A percentile compares a stretch with the other conserved stretches of the same genome.
Conservation (phyloP, 2,329 filamentous ascomycete genomes). For the Sordariomycetes sp. region DNA sequence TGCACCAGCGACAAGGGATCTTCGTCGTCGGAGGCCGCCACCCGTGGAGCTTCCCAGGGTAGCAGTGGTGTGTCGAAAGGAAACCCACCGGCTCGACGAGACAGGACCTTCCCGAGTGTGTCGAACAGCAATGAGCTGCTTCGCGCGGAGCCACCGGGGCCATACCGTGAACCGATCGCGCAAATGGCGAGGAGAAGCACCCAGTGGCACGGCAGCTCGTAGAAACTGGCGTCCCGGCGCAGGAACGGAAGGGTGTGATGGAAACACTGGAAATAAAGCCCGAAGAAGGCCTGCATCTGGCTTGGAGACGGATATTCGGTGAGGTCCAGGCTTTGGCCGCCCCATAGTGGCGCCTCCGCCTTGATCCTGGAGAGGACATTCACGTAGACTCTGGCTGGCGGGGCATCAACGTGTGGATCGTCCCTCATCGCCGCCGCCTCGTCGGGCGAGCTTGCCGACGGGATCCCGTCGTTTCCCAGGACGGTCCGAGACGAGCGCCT, state of each 20-base stretch:
- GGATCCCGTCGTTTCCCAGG: not conserved
- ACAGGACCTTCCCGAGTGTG: not conserved
- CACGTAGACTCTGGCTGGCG: not conserved
- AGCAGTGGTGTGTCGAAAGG: not conserved
- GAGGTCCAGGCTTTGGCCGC: not conserved
- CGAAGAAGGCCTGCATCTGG: not conserved
- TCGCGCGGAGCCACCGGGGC: not conserved
- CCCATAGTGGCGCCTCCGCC: not conserved
- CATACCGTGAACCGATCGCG: not conserved
- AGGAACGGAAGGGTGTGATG: not conserved
- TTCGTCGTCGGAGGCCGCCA: not conserved
- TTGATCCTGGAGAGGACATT: not conserved
- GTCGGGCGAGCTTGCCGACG: not conserved
- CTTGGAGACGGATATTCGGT: not conserved
- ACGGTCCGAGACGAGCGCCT: not conserved
- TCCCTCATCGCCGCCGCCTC: not conserved
- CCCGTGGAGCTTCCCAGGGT: not conserved
- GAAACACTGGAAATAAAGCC: not conserved
- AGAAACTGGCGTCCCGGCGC: not conserved
- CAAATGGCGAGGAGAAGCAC: not conserved
- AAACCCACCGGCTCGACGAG: not conserved
- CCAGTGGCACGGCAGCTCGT: not conserved
- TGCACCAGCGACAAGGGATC: not conserved
- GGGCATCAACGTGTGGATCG: not conserved
- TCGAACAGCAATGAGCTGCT: not conserved